A percentile compares a stretch with the other conserved stretches of the same genome.
phyloP scores from a whole-genome alignment of 768 basidiomycete species.

The Boletellus ananiceps region DNA sequence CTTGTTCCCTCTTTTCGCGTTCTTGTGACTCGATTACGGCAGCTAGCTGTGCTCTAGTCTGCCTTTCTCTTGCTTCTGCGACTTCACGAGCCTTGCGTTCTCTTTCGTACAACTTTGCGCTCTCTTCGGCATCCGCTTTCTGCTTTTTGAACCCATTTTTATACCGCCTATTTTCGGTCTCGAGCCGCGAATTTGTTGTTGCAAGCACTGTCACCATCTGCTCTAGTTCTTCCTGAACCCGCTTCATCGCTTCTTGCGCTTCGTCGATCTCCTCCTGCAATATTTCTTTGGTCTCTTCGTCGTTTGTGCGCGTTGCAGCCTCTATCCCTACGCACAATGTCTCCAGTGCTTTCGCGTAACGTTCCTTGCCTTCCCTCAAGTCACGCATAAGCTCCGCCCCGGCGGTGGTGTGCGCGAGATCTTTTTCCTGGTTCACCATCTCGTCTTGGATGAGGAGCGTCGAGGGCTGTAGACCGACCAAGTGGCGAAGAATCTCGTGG shows the following conservation, averaged over 20 bases:
- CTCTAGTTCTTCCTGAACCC: conserved; percentile 37
- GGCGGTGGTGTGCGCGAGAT: conserved; percentile 47
- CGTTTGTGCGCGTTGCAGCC: conserved; percentile 38
- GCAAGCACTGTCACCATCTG: conserved; percentile 36
- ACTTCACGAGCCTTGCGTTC: conserved; percentile 24
- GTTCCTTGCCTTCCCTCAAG: conserved; percentile 39
- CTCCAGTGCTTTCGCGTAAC: conserved; percentile 43
- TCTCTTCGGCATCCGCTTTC: conserved; percentile 17
- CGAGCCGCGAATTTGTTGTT: conserved; percentile 32
- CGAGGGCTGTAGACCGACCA: conserved; percentile 37
- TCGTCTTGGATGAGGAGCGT: conserved; percentile 52
- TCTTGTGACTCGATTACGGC: conserved; percentile 6
- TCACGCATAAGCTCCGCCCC: conserved; percentile 50
- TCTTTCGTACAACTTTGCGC: conserved; percentile 16
- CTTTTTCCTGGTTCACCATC: conserved; percentile 45
- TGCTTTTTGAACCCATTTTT: conserved; percentile 17
- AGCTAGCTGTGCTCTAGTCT: conserved; percentile 17
- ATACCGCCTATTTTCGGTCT: conserved; percentile 25
- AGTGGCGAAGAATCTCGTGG: conserved; percentile 38
- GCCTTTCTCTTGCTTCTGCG: conserved; percentile 19
- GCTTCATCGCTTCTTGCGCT: conserved; percentile 39
- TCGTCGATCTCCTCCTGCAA: conserved; percentile 40
- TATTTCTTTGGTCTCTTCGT: conserved; percentile 41
- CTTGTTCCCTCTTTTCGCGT: not conserved
- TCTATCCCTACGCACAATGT: conserved; percentile 43